phyloP scores from a whole-genome alignment of 139 green algal species.

The Micractinium sp. region DNA sequence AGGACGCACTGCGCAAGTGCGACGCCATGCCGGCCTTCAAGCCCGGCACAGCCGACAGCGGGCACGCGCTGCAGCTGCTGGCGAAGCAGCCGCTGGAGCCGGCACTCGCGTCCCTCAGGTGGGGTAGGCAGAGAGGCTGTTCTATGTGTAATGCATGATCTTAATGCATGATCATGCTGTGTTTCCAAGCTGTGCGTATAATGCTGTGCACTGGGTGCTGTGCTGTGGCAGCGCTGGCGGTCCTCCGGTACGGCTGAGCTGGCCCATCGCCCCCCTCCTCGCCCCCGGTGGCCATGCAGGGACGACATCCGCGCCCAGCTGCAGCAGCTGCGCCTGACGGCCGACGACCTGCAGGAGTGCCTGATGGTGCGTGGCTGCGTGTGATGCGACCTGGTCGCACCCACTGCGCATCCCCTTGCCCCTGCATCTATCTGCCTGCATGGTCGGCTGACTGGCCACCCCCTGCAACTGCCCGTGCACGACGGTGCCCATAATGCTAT shows the following conservation, averaged over 20 bases:
- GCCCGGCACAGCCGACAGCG: neutral
- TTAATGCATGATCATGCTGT: neutral
- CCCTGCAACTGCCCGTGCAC: no score
- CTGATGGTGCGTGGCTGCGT: slow-evolving; percentile 30
- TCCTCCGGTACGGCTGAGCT: neutral
- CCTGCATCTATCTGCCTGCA: neutral
- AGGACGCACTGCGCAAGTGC: slow-evolving; percentile 30
- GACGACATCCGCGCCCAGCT: slow-evolving; percentile 25
- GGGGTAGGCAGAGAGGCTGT: neutral
- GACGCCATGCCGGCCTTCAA: slow-evolving; percentile 51
- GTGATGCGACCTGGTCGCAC: no score
- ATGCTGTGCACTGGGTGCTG: no score
- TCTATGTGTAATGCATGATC: no score
- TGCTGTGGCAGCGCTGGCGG: slow-evolving; percentile 4
- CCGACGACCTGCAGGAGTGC: slow-evolving; percentile 44
- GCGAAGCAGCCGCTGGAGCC: slow-evolving; percentile 32
- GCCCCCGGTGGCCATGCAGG: no score
- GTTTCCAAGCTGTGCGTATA: no score
- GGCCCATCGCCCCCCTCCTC: no score
- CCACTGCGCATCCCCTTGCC: neutral
- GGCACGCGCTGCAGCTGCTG: slow-evolving; percentile 20
- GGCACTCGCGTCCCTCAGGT: neutral
- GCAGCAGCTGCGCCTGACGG: slow-evolving; percentile 31
- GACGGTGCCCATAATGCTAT: no score
- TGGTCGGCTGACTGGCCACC: no score